Base-by-base conservation (phyloP, 2,329 filamentous ascomycete genomes). In the Ophiobolus disseminans region DNA sequence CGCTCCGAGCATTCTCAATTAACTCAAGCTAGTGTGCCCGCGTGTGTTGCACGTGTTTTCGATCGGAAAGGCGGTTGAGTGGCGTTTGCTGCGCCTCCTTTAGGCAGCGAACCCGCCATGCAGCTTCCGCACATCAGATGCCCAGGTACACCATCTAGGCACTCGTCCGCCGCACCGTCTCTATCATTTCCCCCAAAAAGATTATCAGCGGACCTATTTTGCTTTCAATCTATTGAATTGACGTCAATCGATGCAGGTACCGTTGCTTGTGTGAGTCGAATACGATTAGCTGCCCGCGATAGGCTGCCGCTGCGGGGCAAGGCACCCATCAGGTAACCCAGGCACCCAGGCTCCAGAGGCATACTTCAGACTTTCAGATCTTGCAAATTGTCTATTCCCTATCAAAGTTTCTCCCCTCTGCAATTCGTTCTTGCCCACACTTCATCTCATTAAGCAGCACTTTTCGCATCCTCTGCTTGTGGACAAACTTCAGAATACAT, bases 281-380 rank as follows among this genome's bases (percentile, higher is more conserved):
- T 26, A 41, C 25, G 30, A 23, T 38, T 47, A 22, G 26, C 17
- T 21, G n/a, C 23, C 10, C 42, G 26, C 37, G 38, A 50, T 58
- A 53, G 47, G 53, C 48, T 48, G 31, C 8, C 32, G 39, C 9
- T n/a, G 17, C 19, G 34, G 34, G 14, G 16, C 25, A 45, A 59
- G 52, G 56, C 56, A 55, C 22, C 48, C 30, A 19, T 48, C 35
- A 48, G 17, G 30, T 10, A 11, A 3, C 22, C 28, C 53, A 46
- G 53, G 43, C 37, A 26, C 34, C 22, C 40, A 50, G 52, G 53
- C 55, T 48, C 34, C 51, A 35, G 26, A 44, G 23, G 22, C 25
- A 36, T 50, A 41, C 37, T 46, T 36, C 21, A 40, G 34, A 16
- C 38, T 8, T 10, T 19, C 40, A 26, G 36, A 20, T 35, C 35